Evolutionary conservation across 768 basidiomycete species (phyloP), one percentile per base, ranked within the genome.

Genomic region (Hericium erinaceus): DNA sequence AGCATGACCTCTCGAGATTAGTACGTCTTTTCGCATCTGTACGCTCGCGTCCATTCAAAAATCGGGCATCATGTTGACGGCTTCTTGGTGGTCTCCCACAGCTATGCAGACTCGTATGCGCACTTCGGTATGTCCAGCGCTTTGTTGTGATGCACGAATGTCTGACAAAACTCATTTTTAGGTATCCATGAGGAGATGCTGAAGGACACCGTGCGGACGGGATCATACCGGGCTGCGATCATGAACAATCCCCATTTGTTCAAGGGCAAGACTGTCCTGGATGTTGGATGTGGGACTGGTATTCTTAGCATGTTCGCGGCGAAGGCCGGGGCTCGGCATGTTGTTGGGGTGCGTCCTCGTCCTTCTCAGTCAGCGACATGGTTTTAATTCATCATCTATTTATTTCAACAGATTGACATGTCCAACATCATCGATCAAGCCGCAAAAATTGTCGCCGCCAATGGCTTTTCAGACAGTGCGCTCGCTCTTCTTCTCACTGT

Each of bases 351-450:
- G 65, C 66, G 87, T 33, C 8, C 33, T 33, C 74, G 20, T 54
- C 52, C 46, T 48, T 53, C 53, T 52, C 33, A 20, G 63, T 49
- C 9, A 11, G 18, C 6, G 20, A n/a, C 5, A 48, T 33, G 44
- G 24, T 44, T 24, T 20, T n/a, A 51, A 33, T 22, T 61, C 10
- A 18, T 55, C 12, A 13, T 44, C 54, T 28, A n/a, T 48, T 49
- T 51, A 20, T 33, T 33, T 50, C 2, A 49, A 39, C 50, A 95
- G 92, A 95, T 99, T 73, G 97, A 99, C 76, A 99, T 99, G 97
- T 97, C 94, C 58, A 99, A 99, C 75, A 99, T 99, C 74, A 91
- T 98, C 72, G 97, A 98, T 76, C 95, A 98, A 75, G 97, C 97
- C 2, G 83, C 87, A 76, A 95, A 92, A 73, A 99, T 99, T 62